Base-by-base conservation (phyloP, 2,329 filamentous ascomycete genomes). In the Arthrobotrys sinensis region DNA sequence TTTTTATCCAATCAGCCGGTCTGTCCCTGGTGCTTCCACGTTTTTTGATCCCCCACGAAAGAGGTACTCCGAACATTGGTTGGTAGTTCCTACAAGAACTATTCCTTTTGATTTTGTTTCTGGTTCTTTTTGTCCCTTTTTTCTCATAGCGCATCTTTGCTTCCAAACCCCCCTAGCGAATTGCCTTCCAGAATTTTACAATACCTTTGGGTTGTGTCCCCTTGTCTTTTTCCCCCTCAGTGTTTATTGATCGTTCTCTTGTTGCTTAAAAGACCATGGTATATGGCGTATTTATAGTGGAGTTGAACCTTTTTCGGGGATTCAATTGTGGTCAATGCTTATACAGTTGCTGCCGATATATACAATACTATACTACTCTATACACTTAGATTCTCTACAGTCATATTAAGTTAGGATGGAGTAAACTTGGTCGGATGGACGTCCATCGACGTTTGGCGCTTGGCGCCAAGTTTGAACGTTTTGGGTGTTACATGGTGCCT, bases 221-320 rank as follows among this genome's bases (percentile, higher is more conserved):
- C 12, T 11, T 55, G 45, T 32, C 11, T 55, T 67, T 43, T 2
- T 12, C 21, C 12, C 11, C 6, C 28, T 5, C 40, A 40, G 10
- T 43, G 48, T 64, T 72, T 11, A n/a, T 12, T 50, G 10, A 24
- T 60, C 21, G 14, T 24, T 34, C 11, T 32, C 19, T 3, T 7
- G 24, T 60, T 66, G 52, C 57, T 70, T 78, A 67, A 78, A 78
- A 78, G 75, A 78, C 63, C 67, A 72, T 78, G 60, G 75, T 64
- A 72, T 78, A 64, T 63, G 75, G 75, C 75, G 75, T 72, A 78
- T 67, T 43, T 77, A 70, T 48, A 70, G 60, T 62, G 63, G 71
- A 76, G 34, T 36, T 62, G 63, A 67, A 52, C 62, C 40, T 57
- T 32, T 62, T 62, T 64, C 32, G 38, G 55, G 60, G 38, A 48